These are phyloP conservation scores for Sparassis latifolia DNA, from an alignment of 1,284 basidiomycete genomes.

Conservation along the genomic window DNA sequence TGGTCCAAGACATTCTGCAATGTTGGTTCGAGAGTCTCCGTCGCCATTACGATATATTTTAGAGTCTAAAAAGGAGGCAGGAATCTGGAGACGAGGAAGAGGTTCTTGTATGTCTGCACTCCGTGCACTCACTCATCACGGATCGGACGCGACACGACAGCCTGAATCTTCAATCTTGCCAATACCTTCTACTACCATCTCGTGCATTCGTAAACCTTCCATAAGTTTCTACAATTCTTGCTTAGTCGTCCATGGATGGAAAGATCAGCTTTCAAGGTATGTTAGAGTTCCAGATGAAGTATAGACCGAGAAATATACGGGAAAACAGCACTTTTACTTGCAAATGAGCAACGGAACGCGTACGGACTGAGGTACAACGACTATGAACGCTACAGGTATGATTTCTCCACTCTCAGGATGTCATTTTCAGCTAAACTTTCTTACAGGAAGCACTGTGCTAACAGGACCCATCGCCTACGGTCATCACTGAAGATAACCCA, in stretches of 20 bases:
- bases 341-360: slow-evolving; percentile 85
- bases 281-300: neutral
- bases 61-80: too few relatives aligned
- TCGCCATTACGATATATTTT: slow-evolving; percentile 30
- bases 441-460: slow-evolving; percentile 81
- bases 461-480: slow-evolving; percentile 84
- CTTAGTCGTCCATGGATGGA: slow-evolving; percentile 24
- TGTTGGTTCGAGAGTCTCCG: slow-evolving; percentile 66
- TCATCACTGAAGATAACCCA: slow-evolving; percentile 82
- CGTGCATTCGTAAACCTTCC: slow-evolving; percentile 8
- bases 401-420: neutral
- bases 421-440: neutral
- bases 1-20: slow-evolving; percentile 90
- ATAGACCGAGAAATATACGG: neutral
- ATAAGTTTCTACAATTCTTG: slow-evolving; percentile 14
- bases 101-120: neutral
- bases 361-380: slow-evolving; percentile 91
- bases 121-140: neutral
- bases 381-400: slow-evolving; percentile 75
- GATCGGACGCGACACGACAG: too few relatives aligned
- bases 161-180: slow-evolving; percentile 4
- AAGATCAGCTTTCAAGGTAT: slow-evolving; percentile 26
- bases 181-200: slow-evolving; percentile 19
- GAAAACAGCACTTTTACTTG: slow-evolving; percentile 65
- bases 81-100: neutral